Evolutionary conservation across 768 basidiomycete genomes (phyloP).

Genomic region (Boletus rubropictus): DNA sequence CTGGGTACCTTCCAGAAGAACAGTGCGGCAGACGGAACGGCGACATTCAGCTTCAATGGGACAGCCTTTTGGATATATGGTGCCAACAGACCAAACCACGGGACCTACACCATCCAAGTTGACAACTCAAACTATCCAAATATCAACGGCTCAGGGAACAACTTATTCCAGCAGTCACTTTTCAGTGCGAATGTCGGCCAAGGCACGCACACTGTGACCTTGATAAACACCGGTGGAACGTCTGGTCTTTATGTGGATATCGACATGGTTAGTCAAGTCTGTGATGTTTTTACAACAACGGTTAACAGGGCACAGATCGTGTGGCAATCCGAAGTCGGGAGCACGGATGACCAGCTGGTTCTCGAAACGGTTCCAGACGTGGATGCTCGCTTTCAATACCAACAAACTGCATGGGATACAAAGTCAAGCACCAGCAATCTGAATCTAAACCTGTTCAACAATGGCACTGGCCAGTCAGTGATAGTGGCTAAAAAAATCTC

Average conservation of each 20-base stretch:
- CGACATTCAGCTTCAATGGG: conserved; percentile 45
- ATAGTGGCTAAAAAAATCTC: neutral
- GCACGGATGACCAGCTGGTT: conserved; percentile 9
- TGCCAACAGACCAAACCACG: conserved; percentile 44
- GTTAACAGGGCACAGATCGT: conserved; percentile 15
- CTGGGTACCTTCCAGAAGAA: conserved; percentile 38
- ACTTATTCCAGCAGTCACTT: conserved; percentile 37
- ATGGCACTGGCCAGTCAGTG: conserved; percentile 39
- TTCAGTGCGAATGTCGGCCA: conserved; percentile 32
- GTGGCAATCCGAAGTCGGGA: conserved; percentile 27
- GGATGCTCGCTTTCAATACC: conserved; percentile 36
- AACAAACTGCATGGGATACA: conserved; percentile 32
- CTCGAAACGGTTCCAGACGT: conserved; percentile 29
- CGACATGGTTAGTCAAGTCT: conserved; percentile 34
- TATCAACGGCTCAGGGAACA: conserved; percentile 27
- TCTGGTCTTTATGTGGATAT: conserved; percentile 39
- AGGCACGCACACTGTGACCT: conserved; percentile 33
- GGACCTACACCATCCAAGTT: conserved; percentile 39
- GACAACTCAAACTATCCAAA: conserved; percentile 30
- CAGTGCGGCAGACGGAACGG: conserved; percentile 27
- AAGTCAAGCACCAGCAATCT: conserved; percentile 27
- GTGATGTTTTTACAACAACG: neutral
- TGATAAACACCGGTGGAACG: conserved; percentile 25
- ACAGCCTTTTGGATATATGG: conserved; percentile 46
- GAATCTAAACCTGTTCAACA: conserved; percentile 36